Evolutionary conservation across 495 filamentous ascomycete genomes (phyloP), one percentile per base, ranked within the genome.

Genomic region (Tetracladium setigerum): DNA sequence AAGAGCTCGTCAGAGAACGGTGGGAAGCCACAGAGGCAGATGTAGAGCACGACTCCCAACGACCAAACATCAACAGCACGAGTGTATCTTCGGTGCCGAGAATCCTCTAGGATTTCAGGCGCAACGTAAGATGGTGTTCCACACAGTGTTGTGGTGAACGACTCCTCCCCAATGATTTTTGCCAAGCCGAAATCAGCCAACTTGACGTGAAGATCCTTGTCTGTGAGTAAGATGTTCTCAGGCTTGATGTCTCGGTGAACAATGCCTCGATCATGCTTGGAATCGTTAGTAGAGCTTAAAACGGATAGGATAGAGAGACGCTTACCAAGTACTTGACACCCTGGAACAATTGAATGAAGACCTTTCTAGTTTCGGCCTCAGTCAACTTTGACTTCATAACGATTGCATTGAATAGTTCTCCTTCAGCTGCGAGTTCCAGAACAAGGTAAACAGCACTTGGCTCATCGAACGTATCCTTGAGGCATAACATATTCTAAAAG

Each of bases 161-260:
- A 96, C 54, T 96, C 89, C 62, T 97, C 94, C 22, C 94, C 94
- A 59, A 97, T 95, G 53, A 97, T 97, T 63, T 99, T 99, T 17
- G 94, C 92, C 22, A 99, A 77, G 18, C 94, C 94, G 65, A 99
- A 99, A 63, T 99, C 94, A 2, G 88, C 94, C 47, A 99, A 70
- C 66, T 99, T 99, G 49, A 96, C 84, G 35, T 78, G 79, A 31
- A 97, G 66, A 5, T 89, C 74, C 42, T 85, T 84, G 61, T 97
- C 88, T 24, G 81, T 74, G 15, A 99, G 65, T 8, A 99, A 75
- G 40, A 99, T 99, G 51, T 99, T 99, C 62, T 99, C 94, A 1
- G 94, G 94, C 64, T 99, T 99, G 60, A 99, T 95, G 56, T 99
- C 94, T 40, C 94, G 87, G 65, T 99, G 94, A 7, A 96, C 91